Percentiles rank a stretch among this genome's conserved stretches.
These are phyloP conservation scores for Podospora conica DNA, from an alignment of 495 filamentous ascomycete species.

Conservation along the genomic window DNA sequence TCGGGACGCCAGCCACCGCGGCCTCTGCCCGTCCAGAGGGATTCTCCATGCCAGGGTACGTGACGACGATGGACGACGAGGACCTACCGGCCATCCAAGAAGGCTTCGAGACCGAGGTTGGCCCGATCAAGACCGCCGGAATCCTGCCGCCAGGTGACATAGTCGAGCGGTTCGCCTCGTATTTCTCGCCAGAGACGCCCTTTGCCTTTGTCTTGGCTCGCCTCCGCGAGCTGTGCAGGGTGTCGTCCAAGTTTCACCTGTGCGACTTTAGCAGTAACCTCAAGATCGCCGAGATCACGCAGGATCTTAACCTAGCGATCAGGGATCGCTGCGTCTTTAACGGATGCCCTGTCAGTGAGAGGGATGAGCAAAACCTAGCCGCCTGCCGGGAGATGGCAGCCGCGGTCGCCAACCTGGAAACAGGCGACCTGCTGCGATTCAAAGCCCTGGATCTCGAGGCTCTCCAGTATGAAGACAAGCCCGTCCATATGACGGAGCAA, in stretches of 20 bases:
- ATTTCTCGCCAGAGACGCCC: slow-evolving; percentile 69
- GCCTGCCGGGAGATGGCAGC: slow-evolving; percentile 55
- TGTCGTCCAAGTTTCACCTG: slow-evolving; percentile 64
- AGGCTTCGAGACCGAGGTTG: slow-evolving; percentile 56
- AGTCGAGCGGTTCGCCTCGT: slow-evolving; percentile 64
- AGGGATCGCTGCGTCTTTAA: slow-evolving; percentile 70
- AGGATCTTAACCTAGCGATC: slow-evolving; percentile 58
- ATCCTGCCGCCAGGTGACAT: slow-evolving; percentile 60
- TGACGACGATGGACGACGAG: slow-evolving; percentile 68
- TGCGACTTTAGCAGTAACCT: slow-evolving; percentile 56
- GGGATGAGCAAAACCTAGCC: slow-evolving; percentile 29
- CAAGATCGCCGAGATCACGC: slow-evolving; percentile 61
- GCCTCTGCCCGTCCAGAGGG: slow-evolving; percentile 1
- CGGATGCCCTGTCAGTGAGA: slow-evolving; percentile 52
- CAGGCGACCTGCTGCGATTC: slow-evolving; percentile 62
- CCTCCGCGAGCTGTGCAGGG: slow-evolving; percentile 56
- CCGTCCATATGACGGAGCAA: slow-evolving; percentile 37
- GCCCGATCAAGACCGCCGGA: slow-evolving; percentile 66
- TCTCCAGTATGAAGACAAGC: slow-evolving; percentile 42
- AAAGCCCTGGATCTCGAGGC: slow-evolving; percentile 57
- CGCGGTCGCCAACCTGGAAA: slow-evolving; percentile 58
- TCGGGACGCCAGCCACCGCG: not conserved
- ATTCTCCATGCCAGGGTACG: slow-evolving; percentile 53
- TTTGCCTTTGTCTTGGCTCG: slow-evolving; percentile 72
- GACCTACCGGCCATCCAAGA: slow-evolving; percentile 59